phyloP scores from a whole-genome alignment of 257 asterid genomes.

The Solanum ossicruentum region DNA sequence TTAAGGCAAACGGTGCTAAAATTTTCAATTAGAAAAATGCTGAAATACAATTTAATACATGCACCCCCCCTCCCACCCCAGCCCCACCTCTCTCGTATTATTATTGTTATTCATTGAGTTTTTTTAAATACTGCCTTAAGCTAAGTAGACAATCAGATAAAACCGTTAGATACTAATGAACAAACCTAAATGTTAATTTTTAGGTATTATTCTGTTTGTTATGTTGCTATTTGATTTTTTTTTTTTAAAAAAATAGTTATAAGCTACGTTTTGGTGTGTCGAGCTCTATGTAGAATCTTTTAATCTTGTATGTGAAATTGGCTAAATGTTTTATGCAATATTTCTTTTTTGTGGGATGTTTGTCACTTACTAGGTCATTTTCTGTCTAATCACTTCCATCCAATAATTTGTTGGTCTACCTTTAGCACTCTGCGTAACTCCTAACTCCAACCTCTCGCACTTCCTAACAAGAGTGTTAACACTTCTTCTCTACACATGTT shows the following conservation, averaged over 20 bases:
- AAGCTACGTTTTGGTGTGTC: not conserved
- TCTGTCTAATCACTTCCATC: too few species aligned
- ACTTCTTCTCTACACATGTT: too few species aligned
- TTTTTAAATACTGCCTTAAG: not conserved
- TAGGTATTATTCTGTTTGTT: not conserved
- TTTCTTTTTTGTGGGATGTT: not conserved
- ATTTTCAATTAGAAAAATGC: not conserved
- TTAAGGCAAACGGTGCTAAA: not conserved
- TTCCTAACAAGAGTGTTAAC: too few species aligned
- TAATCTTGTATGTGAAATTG: not conserved
- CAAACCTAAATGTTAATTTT: not conserved
- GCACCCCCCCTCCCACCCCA: not conserved
- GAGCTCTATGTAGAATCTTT: not conserved
- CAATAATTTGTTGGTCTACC: too few species aligned
- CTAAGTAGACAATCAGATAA: not conserved
- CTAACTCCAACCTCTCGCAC: too few species aligned
- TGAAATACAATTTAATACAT: not conserved
- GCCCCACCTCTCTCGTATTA: not conserved
- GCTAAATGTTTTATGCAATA: not conserved
- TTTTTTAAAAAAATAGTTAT: not conserved
- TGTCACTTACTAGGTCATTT: not conserved
- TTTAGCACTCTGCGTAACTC: too few species aligned
- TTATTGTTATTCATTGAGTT: not conserved
- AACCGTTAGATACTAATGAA: not conserved
- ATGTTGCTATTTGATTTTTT: not conserved